Conservation (phyloP, 805 yeast genomes). For the Saccharomycopsis fibuligera region DNA sequence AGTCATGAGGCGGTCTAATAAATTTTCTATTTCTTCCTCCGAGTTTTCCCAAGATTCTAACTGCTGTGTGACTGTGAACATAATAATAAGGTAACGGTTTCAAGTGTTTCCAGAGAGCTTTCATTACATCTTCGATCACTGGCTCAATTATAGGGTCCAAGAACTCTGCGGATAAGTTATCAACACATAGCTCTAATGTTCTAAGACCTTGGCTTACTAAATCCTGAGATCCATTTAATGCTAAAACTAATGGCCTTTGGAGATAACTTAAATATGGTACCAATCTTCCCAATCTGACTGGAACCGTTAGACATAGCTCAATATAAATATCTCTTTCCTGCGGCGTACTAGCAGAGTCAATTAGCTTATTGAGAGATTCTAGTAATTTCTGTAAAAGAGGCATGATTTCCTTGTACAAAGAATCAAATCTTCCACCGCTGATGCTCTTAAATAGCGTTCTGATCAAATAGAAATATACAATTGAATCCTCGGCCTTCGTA, state of each 20-base stretch:
- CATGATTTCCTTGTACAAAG: constrained; percentile 73
- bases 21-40: constrained; percentile 94
- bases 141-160: constrained; percentile 97
- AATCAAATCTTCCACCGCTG: constrained; percentile 84
- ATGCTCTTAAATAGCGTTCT: constrained; percentile 88
- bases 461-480: constrained; percentile 80
- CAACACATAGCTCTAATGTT: constrained; percentile 91
- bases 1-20: constrained; percentile 64
- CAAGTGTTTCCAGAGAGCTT: constrained; percentile 84
- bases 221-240: constrained; percentile 85
- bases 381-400: constrained; percentile 82
- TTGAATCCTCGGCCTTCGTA: constrained; percentile 83
- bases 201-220: constrained; percentile 89
- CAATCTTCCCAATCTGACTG: constrained; percentile 84
- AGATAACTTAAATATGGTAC: constrained; percentile 87
- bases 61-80: constrained; percentile 90
- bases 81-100: constrained; percentile 92
- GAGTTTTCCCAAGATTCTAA: constrained; percentile 85
- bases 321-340: constrained; percentile 92
- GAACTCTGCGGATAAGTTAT: constrained; percentile 89
- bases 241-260: constrained; percentile 86
- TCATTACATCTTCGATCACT: constrained; percentile 87
- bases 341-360: constrained; percentile 75
- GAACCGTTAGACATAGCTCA: constrained; percentile 90
- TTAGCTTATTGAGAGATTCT: constrained; percentile 77